Conservation (phyloP, 139 green algal genomes). For the Coelastrella sp. region DNA sequence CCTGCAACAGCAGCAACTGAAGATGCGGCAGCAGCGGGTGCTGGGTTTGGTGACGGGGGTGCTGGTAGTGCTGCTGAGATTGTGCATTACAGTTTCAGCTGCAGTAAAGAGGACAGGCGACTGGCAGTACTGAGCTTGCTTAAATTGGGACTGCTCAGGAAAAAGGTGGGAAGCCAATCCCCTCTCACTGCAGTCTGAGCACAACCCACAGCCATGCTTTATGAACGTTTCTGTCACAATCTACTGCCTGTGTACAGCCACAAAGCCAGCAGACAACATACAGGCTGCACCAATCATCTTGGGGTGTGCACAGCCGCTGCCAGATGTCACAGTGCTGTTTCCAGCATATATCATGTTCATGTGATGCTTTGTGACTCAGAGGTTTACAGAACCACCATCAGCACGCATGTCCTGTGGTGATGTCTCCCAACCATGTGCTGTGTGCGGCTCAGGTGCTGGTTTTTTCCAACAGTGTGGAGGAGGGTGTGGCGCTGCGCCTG, state of each 20-base stretch:
- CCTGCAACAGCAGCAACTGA: conserved; percentile 33
- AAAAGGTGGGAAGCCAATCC: conserved; percentile 64
- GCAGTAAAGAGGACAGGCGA: conserved; percentile 67
- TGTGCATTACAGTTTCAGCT: conserved; percentile 63
- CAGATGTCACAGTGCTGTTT: too few species aligned
- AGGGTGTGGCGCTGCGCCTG: conserved; percentile 77
- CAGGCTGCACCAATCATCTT: too few species aligned
- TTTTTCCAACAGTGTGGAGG: conserved; percentile 91
- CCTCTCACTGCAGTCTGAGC: background rate
- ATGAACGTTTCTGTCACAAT: too few species aligned
- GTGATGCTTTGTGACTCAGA: too few species aligned
- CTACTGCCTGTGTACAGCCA: too few species aligned
- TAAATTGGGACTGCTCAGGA: conserved; percentile 79
- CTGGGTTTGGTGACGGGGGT: conserved; percentile 19
- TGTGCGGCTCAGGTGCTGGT: conserved; percentile 72
- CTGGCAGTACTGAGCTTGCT: conserved; percentile 86
- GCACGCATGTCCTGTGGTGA: background rate
- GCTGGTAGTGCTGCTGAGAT: conserved; percentile 60
- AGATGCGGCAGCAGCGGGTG: conserved; percentile 20
- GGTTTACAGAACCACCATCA: too few species aligned
- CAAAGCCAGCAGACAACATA: too few species aligned
- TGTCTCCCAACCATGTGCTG: too few species aligned
- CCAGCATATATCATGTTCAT: too few species aligned
- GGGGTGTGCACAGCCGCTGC: too few species aligned
- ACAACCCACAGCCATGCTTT: background rate